Evolutionary conservation across 225 moss, liverwort and hornwort genomes (phyloP), one percentile per base, ranked within the genome.

Genomic region (Pleurozium schreberi): DNA sequence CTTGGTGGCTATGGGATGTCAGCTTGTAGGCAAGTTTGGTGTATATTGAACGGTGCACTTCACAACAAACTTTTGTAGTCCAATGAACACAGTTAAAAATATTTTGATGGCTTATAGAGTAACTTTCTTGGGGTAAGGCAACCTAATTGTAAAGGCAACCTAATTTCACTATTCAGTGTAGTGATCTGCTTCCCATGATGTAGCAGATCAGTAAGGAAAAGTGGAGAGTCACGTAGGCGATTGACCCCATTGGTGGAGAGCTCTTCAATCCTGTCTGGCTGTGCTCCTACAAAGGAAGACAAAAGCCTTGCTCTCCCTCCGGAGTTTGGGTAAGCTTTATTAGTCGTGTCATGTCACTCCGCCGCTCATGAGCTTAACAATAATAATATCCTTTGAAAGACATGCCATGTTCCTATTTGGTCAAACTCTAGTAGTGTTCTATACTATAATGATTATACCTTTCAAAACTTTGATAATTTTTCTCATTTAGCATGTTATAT

Each of bases 41-140:
- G 3, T 31, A 1, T 18, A 74, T 30, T 3, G 0, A 18, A 1
- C 0, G 0, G 2, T 28, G 28, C 3, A 45, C 10, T 45, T 45
- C 28, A 28, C 28, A 45, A 28, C 2, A 73, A 30, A 30, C 45
- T 73, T 47, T 18, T 30, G 11, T 45, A 73, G 30, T 10, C 0
- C 9, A 73, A 71, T 43, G 26, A 43, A 71, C 28, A 16, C 0
- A 43, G 2, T 28, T 73, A 6, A 45, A 71, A 73, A 45, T 28
- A 6, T 45, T 28, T n/a, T n/a, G n/a, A n/a, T n/a, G n/a, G n/a
- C n/a, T n/a, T n/a, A n/a, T n/a, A n/a, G n/a, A n/a, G n/a, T n/a
- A n/a, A n/a, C n/a, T n/a, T n/a, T n/a, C n/a, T n/a, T n/a, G n/a
- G n/a, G n/a, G n/a, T n/a, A n/a, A n/a, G n/a, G n/a, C n/a, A n/a